phyloP scores from a whole-genome alignment of 1,139 yeast species.

The Diutina pseudorugosa region DNA sequence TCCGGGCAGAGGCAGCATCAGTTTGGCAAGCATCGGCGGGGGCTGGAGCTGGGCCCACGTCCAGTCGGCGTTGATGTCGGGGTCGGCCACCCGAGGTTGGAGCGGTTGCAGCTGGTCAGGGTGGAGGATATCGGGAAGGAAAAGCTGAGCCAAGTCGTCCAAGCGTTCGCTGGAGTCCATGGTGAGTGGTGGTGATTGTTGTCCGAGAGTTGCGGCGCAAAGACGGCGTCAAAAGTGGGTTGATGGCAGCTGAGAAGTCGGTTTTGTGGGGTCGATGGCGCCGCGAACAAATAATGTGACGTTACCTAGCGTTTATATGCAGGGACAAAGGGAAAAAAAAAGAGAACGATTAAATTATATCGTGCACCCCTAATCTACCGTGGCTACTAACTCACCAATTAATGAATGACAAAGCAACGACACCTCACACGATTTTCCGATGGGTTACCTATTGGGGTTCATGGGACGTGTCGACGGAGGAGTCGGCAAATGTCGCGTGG shows the following conservation, averaged over 20 bases:
- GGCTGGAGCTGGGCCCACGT: background rate
- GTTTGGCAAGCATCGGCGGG: background rate
- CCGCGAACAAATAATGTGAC: background rate
- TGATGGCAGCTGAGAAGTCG: background rate
- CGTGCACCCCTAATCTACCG: too few relatives aligned
- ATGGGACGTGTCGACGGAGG: too few relatives aligned
- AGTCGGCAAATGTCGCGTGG: background rate
- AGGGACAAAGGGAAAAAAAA: too few relatives aligned
- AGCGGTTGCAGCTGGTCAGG: background rate
- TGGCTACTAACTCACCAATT: too few relatives aligned
- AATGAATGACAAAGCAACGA: too few relatives aligned
- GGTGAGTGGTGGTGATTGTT: background rate
- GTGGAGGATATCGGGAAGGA: conserved; percentile 1
- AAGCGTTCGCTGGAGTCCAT: conserved; percentile 1
- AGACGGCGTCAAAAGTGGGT: background rate
- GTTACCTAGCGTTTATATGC: background rate
- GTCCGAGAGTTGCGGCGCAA: background rate
- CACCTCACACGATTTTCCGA: too few relatives aligned
- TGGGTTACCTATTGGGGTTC: too few relatives aligned
- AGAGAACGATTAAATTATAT: too few relatives aligned
- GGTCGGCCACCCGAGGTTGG: background rate
- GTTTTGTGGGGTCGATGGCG: background rate
- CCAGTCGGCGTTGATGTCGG: background rate
- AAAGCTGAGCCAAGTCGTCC: conserved; percentile 1
- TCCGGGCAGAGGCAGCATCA: conserved; percentile 1